Base-by-base conservation (phyloP, 345 rosid species). In the Clarkia xantiana region DNA sequence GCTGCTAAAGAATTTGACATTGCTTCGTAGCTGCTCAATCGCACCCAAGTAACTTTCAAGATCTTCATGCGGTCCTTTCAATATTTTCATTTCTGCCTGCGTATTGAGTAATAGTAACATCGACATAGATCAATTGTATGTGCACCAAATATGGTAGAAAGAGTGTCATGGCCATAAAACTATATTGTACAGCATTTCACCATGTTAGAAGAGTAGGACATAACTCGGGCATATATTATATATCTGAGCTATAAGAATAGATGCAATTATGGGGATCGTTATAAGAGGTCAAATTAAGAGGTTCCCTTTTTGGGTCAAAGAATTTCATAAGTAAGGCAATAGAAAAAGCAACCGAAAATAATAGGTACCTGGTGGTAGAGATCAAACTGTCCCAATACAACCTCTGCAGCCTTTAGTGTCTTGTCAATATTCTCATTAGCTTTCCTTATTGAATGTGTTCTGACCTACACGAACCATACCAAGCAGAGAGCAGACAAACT, bases 351-450 rank as follows among this genome's bases (percentile, higher is more conserved):
- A 49, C 19, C 50, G 50, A 22, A n/a, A 22, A 3, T 7, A 15
- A 63, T 62, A 65, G 78, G 18, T 69, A 91, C 98, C 98, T 91
- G 89, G 47, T 74, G 82, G 45, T 72, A 82, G 22, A 77, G 68
- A 65, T 91, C 94, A 47, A 91, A 91, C 51, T 84, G 96, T 22
- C 75, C 61, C 74, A 86, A 58, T 59, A 86, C 57, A 67, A 76
- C 76, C 69, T 91, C 94, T 11, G 98, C 96, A 54, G 93, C 55
- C 62, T 91, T 91, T 53, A 86, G 71, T 64, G 98, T 80, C 72
- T 58, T 78, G 69, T 91, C 98, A 34, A 91, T 91, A 64, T 91
- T 91, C 82, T 86, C 98, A 44, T 86, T 94, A 69, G 94, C 98
- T 73, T 84, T 86, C 67, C 96, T 75, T 64, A 91, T 84, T 14